Evolutionary conservation across 257 asterid species (phyloP).

Genomic region (Solanum habrochaites): DNA sequence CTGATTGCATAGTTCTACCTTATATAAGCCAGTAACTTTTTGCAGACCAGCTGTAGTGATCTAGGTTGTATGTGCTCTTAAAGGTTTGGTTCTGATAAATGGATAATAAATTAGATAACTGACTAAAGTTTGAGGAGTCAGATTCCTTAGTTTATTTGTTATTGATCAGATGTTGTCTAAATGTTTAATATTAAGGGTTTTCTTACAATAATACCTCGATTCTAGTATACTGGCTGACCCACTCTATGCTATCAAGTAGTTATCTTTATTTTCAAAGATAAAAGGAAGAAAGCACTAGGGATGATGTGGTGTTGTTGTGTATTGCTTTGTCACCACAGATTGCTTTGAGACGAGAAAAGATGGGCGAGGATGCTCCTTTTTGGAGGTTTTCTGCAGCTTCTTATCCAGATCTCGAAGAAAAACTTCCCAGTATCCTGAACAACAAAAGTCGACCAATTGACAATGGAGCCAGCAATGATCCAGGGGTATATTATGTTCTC

Average conservation of each 20-base stretch:
- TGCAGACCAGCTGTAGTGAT: background rate
- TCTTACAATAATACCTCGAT: background rate
- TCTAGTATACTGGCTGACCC: background rate
- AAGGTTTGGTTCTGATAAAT: background rate
- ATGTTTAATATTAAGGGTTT: background rate
- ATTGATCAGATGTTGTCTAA: background rate
- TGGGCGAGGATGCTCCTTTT: slow-evolving; percentile 87
- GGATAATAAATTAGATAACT: background rate
- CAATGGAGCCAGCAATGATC: slow-evolving; percentile 16
- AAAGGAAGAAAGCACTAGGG: background rate
- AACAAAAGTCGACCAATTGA: slow-evolving; percentile 5
- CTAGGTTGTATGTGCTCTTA: background rate
- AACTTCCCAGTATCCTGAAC: slow-evolving; percentile 11
- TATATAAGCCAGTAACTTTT: background rate
- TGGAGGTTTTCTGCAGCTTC: slow-evolving; percentile 88
- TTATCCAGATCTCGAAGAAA: slow-evolving; percentile 66
- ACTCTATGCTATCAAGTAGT: background rate
- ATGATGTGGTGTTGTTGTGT: background rate
- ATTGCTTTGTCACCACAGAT: slow-evolving; percentile 25
- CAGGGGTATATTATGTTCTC: slow-evolving; percentile 33
- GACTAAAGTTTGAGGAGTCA: background rate
- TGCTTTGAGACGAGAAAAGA: slow-evolving; percentile 73
- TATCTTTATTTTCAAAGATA: background rate
- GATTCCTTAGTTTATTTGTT: background rate
- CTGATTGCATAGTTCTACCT: background rate